Base-by-base conservation (phyloP, 257 asterid species). In the Solanum pinnatisectum region DNA sequence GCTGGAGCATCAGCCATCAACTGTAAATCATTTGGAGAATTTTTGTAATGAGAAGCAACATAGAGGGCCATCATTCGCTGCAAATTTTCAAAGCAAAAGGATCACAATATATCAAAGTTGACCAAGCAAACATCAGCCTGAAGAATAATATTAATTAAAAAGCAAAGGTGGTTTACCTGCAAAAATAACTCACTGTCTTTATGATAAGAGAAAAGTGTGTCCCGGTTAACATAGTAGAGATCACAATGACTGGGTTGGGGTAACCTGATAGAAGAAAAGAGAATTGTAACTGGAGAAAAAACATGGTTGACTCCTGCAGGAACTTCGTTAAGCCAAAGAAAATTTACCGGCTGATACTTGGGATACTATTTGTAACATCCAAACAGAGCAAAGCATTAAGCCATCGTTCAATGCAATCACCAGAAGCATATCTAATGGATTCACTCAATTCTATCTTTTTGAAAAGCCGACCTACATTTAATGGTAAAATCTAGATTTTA, bases 1-100 rank as follows among this genome's bases (percentile, higher is more conserved):
- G 99, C 99, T 5, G 99, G 99, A 91, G 99, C 99, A 95, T 97
- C 99, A 67, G 99, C 99, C 96, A 97, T 95, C 91, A 97, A 89
- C 90, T 95, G 99, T 89, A 97, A 88, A 93, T 96, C 99, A 91
- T 96, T 94, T 72, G 99, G 99, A 87, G 98, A 93, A 89, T 96
- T 96, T 90, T 96, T 97, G 93, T 95, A 97, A 93, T 97, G 99
- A 89, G 99, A 97, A 72, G 99, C 98, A 93, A 97, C 98, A 91
- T 93, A 95, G 23, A 97, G 95, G 87, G 99, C 98, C 99, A 97
- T 97, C 99, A 97, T 97, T 89, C 99, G 92, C 98, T 97, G 94
- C 89, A 89, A 92, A 46, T 60, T 14, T 30, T 73, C 33, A 86
- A 56, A 35, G 46, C 78, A 32, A 37, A 70, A 83, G 56, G 84